phyloP scores from a whole-genome alignment of 306 rosid genomes.

The Dryas drummondii region DNA sequence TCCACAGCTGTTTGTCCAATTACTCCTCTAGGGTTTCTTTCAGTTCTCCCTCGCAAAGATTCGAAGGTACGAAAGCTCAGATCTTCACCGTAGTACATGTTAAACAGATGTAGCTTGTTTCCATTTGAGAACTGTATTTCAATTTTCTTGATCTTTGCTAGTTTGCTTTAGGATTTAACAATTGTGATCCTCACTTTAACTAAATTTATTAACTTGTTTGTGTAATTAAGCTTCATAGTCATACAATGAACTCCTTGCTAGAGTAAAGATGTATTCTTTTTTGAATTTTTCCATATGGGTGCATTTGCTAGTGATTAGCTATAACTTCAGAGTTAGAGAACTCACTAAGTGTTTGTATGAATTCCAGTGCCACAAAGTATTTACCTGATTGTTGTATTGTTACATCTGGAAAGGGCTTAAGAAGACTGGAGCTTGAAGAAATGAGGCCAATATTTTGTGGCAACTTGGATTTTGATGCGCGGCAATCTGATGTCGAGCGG shows the following conservation, averaged over 20 bases:
- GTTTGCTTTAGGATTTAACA: not conserved
- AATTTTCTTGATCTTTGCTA: not conserved
- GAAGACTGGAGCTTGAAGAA: slow-evolving; percentile 23
- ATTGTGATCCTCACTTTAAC: not conserved
- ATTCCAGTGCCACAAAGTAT: not conserved
- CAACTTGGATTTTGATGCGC: slow-evolving; percentile 73
- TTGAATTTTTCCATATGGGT: not conserved
- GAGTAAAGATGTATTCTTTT: slow-evolving; percentile 4
- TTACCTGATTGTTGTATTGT: not conserved
- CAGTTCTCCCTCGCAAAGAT: not conserved
- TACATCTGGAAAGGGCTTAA: slow-evolving; percentile 25
- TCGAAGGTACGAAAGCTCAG: slow-evolving; percentile 39
- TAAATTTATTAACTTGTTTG: not conserved
- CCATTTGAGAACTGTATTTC: not conserved
- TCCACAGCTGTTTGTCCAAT: not conserved
- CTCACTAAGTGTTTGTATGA: not conserved
- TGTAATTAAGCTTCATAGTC: not conserved
- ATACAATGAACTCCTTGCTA: not conserved
- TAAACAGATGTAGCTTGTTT: slow-evolving; percentile 20
- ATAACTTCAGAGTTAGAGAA: not conserved
- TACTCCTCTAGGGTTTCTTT: slow-evolving; percentile 25
- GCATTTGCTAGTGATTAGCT: slow-evolving; percentile 6
- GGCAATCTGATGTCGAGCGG: slow-evolving; percentile 74
- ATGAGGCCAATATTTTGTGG: slow-evolving; percentile 83
- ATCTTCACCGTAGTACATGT: not conserved